Base-by-base conservation (phyloP, 345 rosid species). In the Bruguiera sexangula region DNA sequence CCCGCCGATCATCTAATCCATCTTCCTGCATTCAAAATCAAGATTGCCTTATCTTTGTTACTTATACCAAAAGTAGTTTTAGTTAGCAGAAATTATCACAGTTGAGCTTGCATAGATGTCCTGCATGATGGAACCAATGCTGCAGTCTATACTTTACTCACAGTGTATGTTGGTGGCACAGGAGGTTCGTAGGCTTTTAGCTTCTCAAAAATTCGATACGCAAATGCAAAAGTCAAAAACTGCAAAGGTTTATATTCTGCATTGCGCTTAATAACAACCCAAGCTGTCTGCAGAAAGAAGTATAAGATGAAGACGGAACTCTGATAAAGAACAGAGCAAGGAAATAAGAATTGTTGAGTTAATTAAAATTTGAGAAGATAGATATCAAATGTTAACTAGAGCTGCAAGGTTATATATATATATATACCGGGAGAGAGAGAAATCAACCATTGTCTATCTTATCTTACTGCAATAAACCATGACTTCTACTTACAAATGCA, bases 211-310 rank as follows among this genome's bases (percentile, higher is more conserved):
- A 96, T 67, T 52, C 98, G 83, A 79, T 90, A 96, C 53, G 92
- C 98, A 69, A 90, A 92, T 46, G 83, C 94, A 77, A 96, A 96
- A 62, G 94, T 85, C 85, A 96, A 79, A 81, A 96, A 96, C 80
- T 96, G 99, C 80, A 96, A 72, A 9, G 98, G 96, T 77, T 92
- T 96, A 77, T 92, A 96, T 32, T 89, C 98, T 61, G 87, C 97
- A 76, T 46, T 83, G 69, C 85, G 88, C 67, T 88, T 79, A 80
- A 92, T 76, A 52, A 83, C 63, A 75, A 89, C 82, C 99, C 99
- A 92, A 80, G 91, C 91, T 66, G 85, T 77, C 99, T 96, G 90
- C 82, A 78, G 18, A 76, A 73, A 60, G 65, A 68, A 16, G 65
- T 39, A 22, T 57, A 59, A 75, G 30, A 30, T 46, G 60, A 62